Evolutionary conservation across 257 asterid genomes (phyloP).

Genomic region (Coffea eugenioides): DNA sequence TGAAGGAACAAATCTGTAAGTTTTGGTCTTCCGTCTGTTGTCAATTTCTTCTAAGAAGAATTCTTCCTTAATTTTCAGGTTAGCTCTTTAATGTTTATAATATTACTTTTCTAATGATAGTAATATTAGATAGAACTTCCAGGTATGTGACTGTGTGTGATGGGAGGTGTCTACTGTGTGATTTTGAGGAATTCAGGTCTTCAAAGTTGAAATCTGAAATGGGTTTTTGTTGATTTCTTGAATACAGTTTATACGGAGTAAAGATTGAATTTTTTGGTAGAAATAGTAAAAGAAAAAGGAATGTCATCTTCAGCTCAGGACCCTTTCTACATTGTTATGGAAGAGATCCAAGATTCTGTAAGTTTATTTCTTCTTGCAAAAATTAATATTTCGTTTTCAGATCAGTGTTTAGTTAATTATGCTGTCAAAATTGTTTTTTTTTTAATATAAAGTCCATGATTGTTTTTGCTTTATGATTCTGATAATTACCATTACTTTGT

Average conservation of each 20-base stretch:
- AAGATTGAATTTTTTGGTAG: neutral
- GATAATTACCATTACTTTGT: neutral
- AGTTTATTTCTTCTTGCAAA: conserved; percentile 24
- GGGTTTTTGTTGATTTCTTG: neutral
- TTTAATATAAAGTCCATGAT: neutral
- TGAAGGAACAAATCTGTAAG: neutral
- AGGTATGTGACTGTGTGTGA: neutral
- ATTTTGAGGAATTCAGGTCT: neutral
- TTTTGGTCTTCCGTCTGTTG: neutral
- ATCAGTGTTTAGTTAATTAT: neutral
- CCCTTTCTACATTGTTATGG: conserved; percentile 94
- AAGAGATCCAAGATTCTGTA: conserved; percentile 96
- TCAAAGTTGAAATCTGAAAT: neutral
- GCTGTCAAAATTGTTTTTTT: neutral
- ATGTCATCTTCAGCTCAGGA: conserved; percentile 94
- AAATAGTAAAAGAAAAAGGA: neutral
- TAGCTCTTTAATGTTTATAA: no score
- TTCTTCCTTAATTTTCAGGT: neutral
- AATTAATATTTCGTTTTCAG: neutral
- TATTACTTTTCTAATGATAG: no score
- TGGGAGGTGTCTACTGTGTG: neutral
- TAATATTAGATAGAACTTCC: no score
- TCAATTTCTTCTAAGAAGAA: neutral
- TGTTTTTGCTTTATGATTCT: neutral
- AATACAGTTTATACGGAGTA: neutral